phyloP scores from a whole-genome alignment of 1,139 yeast genomes.

The Nakaseomyces bracarensis region DNA sequence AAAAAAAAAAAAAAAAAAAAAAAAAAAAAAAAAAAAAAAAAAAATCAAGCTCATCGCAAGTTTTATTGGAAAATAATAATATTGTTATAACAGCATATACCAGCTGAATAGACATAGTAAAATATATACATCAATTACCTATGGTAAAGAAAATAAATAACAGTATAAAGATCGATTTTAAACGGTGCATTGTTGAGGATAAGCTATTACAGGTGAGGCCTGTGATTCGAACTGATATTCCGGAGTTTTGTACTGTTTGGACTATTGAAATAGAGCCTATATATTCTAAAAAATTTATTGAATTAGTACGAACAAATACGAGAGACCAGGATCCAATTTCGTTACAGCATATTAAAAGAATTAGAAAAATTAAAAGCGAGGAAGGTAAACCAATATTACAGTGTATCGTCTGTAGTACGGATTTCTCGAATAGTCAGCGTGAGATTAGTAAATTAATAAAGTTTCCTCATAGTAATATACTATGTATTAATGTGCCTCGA shows the following conservation, averaged over 20 bases:
- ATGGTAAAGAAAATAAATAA: constrained; percentile 34
- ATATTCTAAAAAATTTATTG: constrained; percentile 34
- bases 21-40: no score
- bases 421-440: constrained; percentile 17
- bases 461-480: not conserved
- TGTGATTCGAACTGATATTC: constrained; percentile 5
- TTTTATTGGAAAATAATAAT: not conserved
- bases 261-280: constrained; percentile 41
- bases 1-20: no score
- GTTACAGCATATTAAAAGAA: constrained; percentile 39
- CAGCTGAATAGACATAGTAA: not conserved
- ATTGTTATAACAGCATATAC: not conserved
- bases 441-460: constrained; percentile 9
- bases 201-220: constrained; percentile 43
- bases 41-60: not conserved
- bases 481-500: constrained; percentile 37
- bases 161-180: constrained; percentile 40
- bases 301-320: constrained; percentile 23
- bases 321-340: constrained; percentile 34
- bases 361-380: constrained; percentile 26
- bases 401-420: constrained; percentile 33
- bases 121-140: not conserved
- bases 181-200: constrained; percentile 41
- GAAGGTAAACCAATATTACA: constrained; percentile 20
- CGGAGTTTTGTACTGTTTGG: constrained; percentile 44